Evolutionary conservation across 768 basidiomycete species (phyloP).

Genomic region (Termitomyces sp.): DNA sequence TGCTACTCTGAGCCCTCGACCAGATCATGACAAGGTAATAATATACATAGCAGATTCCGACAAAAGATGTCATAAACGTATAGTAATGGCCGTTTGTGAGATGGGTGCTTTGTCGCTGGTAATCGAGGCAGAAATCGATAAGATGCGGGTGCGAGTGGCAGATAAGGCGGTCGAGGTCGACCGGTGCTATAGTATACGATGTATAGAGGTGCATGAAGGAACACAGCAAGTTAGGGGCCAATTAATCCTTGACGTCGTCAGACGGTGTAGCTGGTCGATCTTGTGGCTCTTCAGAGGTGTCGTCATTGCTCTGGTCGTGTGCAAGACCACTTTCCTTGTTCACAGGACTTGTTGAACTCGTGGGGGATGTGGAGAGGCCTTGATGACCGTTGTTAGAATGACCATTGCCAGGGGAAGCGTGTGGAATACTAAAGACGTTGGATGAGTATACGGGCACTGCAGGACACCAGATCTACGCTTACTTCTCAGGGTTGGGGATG

Average conservation of each 20-base stretch:
- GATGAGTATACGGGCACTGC: slow-evolving; percentile 11
- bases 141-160: slow-evolving; percentile 17
- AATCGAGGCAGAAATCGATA: slow-evolving; percentile 19
- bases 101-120: slow-evolving; percentile 17
- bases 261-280: slow-evolving; percentile 1
- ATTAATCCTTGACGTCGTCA: slow-evolving; percentile 13
- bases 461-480: slow-evolving; percentile 25
- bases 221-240: slow-evolving; percentile 1
- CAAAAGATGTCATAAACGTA: slow-evolving; percentile 31
- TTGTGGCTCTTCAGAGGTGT: slow-evolving; percentile 23
- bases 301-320: slow-evolving; percentile 33
- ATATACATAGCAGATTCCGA: slow-evolving; percentile 34
- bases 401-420: slow-evolving; percentile 62
- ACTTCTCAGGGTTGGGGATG: slow-evolving; percentile 98
- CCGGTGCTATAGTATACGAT: slow-evolving; percentile 17
- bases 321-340: slow-evolving; percentile 59
- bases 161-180: slow-evolving; percentile 14
- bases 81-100: slow-evolving; percentile 23
- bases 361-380: slow-evolving; percentile 70
- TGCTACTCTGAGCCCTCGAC: slow-evolving; percentile 14
- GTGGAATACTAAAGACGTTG: slow-evolving; percentile 69
- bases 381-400: slow-evolving; percentile 47
- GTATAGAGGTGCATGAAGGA: slow-evolving; percentile 11
- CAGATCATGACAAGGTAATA: slow-evolving; percentile 21
- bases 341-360: slow-evolving; percentile 60